Percentiles rank a stretch among this genome's conserved stretches.
Conservation (phyloP, 2,329 filamentous ascomycete genomes). For the Colletotrichum musae region DNA sequence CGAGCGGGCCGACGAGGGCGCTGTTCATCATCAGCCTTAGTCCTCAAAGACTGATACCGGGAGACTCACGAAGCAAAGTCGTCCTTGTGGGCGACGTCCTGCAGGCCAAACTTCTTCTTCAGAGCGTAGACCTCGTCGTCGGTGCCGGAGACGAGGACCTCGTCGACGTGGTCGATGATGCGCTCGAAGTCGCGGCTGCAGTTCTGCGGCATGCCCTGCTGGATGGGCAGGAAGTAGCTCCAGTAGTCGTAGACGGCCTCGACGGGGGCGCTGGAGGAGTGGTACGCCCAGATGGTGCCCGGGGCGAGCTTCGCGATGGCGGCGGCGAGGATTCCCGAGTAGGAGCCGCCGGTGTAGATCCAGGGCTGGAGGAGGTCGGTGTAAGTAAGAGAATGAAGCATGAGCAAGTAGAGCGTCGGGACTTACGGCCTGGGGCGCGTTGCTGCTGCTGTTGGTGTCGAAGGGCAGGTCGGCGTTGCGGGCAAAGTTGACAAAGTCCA, state of each 20-base stretch:
- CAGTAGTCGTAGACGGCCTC: conserved; percentile 70
- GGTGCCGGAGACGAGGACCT: conserved; percentile 58
- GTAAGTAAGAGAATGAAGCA: no score
- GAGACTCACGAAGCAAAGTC: conserved; percentile 60
- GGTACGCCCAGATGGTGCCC: conserved; percentile 73
- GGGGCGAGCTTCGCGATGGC: conserved; percentile 68
- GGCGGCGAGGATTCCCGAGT: conserved; percentile 68
- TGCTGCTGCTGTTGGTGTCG: conserved; percentile 61
- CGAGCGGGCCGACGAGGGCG: conserved; percentile 47
- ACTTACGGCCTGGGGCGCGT: conserved; percentile 63
- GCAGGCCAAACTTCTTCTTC: conserved; percentile 67
- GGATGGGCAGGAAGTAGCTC: conserved; percentile 71
- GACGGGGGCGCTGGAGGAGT: conserved; percentile 69
- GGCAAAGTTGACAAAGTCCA: conserved; percentile 69
- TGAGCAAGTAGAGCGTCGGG: no score
- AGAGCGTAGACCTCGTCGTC: conserved; percentile 57
- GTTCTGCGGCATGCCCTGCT: conserved; percentile 71
- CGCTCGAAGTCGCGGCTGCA: conserved; percentile 67
- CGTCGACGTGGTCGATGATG: conserved; percentile 70
- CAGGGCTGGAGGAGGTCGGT: conserved; percentile 58
- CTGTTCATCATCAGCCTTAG: neutral
- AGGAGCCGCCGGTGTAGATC: conserved; percentile 70
- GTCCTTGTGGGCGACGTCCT: conserved; percentile 61
- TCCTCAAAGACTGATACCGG: no score
- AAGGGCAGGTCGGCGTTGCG: conserved; percentile 68